Percentiles rank a stretch among this genome's conserved stretches.
Conservation (phyloP, 1,284 basidiomycete species). For the Cryptococcus wingfieldii region DNA sequence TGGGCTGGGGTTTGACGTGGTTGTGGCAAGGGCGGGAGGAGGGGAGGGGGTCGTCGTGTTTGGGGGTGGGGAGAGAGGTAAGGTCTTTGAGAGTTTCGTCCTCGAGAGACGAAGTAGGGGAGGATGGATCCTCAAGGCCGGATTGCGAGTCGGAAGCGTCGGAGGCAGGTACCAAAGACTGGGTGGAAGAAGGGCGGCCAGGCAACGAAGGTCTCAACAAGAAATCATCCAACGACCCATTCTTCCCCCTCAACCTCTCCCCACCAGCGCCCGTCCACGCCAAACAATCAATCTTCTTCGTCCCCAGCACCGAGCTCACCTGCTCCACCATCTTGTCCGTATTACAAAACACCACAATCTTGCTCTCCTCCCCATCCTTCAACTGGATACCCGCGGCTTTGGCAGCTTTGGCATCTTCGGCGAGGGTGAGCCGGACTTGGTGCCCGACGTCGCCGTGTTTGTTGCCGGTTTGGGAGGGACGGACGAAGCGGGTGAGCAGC, state of each 20-base stretch:
- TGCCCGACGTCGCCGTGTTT: conserved; percentile 70
- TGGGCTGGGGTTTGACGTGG: background rate
- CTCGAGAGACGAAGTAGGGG: background rate
- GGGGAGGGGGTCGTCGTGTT: background rate
- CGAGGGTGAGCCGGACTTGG: conserved; percentile 67
- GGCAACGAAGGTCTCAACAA: conserved; percentile 10
- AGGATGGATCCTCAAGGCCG: too few relatives aligned
- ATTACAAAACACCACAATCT: conserved; percentile 77
- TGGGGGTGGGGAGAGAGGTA: background rate
- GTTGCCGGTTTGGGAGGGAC: conserved; percentile 67
- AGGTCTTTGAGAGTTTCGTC: background rate
- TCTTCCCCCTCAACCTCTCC: conserved; percentile 60
- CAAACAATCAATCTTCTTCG: conserved; percentile 62
- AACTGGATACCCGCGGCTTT: background rate
- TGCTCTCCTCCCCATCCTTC: conserved; percentile 32
- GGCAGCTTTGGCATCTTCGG: conserved; percentile 58
- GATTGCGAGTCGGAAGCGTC: too few relatives aligned
- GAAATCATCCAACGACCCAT: conserved; percentile 66
- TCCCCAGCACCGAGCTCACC: conserved; percentile 57
- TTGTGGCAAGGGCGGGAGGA: background rate
- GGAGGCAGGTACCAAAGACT: too few relatives aligned
- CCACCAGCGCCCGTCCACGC: conserved; percentile 59
- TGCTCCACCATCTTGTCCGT: conserved; percentile 62
- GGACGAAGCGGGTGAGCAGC: conserved; percentile 66
- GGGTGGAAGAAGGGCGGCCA: background rate